Percentiles rank a stretch among this genome's conserved stretches.
Evolutionary conservation across 495 filamentous ascomycete genomes (phyloP).

Genomic region (Penicillium atrosanguineum): DNA sequence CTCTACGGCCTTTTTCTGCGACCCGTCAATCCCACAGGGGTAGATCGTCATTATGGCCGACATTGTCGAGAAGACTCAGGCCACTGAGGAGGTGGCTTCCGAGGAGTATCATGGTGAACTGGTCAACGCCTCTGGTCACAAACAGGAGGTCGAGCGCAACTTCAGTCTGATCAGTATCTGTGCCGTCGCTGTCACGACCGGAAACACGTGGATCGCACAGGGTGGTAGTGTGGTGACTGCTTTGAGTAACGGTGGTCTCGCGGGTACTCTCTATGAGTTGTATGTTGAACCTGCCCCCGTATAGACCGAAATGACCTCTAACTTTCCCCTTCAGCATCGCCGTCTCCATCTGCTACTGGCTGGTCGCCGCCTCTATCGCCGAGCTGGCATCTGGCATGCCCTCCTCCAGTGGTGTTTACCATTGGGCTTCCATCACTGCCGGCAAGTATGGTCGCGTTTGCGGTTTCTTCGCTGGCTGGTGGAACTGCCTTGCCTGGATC

Average conservation of each 20-base stretch:
- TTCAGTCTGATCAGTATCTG: conserved; percentile 59
- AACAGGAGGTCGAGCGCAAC: conserved; percentile 58
- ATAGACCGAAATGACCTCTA: conserved; percentile 2
- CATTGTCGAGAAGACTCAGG: conserved; percentile 17
- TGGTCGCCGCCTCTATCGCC: conserved; percentile 58
- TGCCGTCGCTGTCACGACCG: conserved; percentile 53
- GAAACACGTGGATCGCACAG: conserved; percentile 60
- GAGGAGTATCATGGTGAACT: conserved; percentile 25
- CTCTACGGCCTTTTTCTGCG: not conserved
- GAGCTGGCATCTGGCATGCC: conserved; percentile 80
- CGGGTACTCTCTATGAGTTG: conserved; percentile 54
- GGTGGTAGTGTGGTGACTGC: conserved; percentile 48
- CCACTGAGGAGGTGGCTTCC: conserved; percentile 19
- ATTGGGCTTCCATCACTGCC: conserved; percentile 77
- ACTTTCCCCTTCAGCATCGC: conserved; percentile 34
- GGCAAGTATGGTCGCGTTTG: conserved; percentile 65
- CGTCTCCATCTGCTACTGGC: conserved; percentile 49
- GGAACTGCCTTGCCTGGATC: conserved; percentile 79
- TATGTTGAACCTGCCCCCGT: conserved; percentile 9
- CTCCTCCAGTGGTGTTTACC: conserved; percentile 76
- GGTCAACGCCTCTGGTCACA: conserved; percentile 57
- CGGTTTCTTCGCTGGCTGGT: conserved; percentile 77
- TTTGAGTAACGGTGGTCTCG: conserved; percentile 49
- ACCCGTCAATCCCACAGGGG: not conserved
- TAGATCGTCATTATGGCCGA: conserved; percentile 13